Evolutionary conservation across 768 basidiomycete species (phyloP), one percentile per base, ranked within the genome.

Genomic region (Suillus placidus): DNA sequence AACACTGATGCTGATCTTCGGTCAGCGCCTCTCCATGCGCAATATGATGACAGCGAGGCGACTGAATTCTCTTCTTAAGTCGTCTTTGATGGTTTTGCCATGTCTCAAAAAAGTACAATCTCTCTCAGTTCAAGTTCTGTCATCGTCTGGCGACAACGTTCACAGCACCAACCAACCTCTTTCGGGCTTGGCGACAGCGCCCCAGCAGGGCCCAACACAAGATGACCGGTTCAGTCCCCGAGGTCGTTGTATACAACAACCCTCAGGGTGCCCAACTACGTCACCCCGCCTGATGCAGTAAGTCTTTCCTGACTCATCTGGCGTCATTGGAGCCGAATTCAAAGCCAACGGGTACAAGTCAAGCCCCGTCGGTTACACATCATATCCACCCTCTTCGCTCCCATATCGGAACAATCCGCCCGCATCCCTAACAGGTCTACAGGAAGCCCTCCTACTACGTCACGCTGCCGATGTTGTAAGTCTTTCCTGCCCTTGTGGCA

Each of bases 21-120:
- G 4, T 86, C 23, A 23, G n/a, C 47, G 12, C 6, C 45, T 23
- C 14, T 40, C 14, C 38, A 14, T 26, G 13, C 47, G 3, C 13
- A 49, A 49, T 49, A 14, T 14, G 26, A 16, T 51, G 3, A n/a
- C 20, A 45, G 20, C 43, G 43, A 10, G 20, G 43, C 20, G 7
- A 14, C 14, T 16, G 13, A 26, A 7, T 26, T 16, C 49, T 26
- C 49, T 51, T 26, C 14, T 51, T 51, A 14, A 51, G 23, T 30
- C 30, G 8, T 5, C 51, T 30, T 52, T 9, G 3, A 4, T 18
- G 4, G 30, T 32, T 32, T 32, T 32, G 30, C 51, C 30, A 30
- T 52, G 16, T 51, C 26, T 49, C n/a, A 23, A 47, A 23, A 26
- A 49, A 3, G 23, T 14, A 49, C 9, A 18, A 18, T 32, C 2